These are phyloP conservation scores for Chaetomium tenue DNA, from an alignment of 495 filamentous ascomycete species.

Conservation along the genomic window DNA sequence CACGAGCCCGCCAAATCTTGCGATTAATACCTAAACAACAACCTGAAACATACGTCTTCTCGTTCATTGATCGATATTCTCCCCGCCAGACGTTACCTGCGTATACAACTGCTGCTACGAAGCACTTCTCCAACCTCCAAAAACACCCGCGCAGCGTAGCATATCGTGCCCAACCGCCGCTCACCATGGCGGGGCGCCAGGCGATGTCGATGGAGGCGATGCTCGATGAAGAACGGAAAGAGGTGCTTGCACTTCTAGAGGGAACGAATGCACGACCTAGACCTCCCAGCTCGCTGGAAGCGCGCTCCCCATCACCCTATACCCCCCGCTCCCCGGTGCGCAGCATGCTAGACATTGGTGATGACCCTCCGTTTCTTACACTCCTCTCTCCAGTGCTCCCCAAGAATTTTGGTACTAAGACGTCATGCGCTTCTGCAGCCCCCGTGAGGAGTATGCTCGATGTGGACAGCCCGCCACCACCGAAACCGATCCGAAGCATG, in stretches of 20 bases:
- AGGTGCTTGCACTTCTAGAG: slow-evolving; percentile 65
- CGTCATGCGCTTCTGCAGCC: slow-evolving; percentile 30
- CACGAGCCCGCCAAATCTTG: background rate
- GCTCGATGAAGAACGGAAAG: slow-evolving; percentile 69
- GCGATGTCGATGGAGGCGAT: slow-evolving; percentile 66
- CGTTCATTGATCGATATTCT: background rate
- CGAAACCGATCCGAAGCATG: slow-evolving; percentile 43
- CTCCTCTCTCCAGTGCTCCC: slow-evolving; percentile 19
- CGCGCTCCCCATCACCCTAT: slow-evolving; percentile 49
- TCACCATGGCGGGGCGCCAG: slow-evolving; percentile 34
- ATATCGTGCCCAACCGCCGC: slow-evolving; percentile 8
- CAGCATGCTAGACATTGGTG: slow-evolving; percentile 55
- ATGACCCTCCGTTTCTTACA: slow-evolving; percentile 32
- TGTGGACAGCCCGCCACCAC: slow-evolving; percentile 41
- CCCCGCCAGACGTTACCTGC: background rate
- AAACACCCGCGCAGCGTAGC: background rate
- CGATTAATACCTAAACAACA: too few relatives aligned
- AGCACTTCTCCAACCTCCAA: background rate
- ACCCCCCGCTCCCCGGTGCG: slow-evolving; percentile 55
- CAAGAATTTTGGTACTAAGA: slow-evolving; percentile 32
- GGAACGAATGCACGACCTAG: slow-evolving; percentile 39
- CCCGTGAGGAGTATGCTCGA: slow-evolving; percentile 63
- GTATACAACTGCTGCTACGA: background rate
- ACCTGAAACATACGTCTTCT: too few relatives aligned
- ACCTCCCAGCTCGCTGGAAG: slow-evolving; percentile 38